Percentiles rank a stretch among this genome's conserved stretches.
phyloP scores from a whole-genome alignment of 805 yeast species.

The Yarrowia sp. region DNA sequence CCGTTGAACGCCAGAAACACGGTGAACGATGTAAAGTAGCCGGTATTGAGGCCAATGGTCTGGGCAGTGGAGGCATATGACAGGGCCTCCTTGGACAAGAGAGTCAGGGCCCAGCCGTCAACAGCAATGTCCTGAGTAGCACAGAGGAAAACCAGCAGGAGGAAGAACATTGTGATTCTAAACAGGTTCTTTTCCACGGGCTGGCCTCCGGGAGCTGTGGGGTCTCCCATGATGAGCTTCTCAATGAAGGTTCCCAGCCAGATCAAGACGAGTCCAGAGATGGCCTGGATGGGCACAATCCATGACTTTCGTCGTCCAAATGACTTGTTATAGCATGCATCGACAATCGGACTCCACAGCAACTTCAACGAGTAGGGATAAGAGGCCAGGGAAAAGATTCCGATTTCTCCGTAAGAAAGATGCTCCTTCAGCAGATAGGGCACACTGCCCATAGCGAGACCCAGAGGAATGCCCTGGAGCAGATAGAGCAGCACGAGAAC shows the following conservation, averaged over 20 bases:
- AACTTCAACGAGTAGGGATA: slow-evolving; percentile 92
- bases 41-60: slow-evolving; percentile 89
- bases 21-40: slow-evolving; percentile 88
- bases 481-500: slow-evolving; percentile 72
- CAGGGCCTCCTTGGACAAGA: slow-evolving; percentile 69
- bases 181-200: slow-evolving; percentile 43
- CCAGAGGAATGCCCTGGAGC: slow-evolving; percentile 95
- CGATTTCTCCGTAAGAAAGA: slow-evolving; percentile 82
- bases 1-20: slow-evolving; percentile 88
- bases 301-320: slow-evolving; percentile 86
- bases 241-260: slow-evolving; percentile 60
- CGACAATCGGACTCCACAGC: slow-evolving; percentile 95
- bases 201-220: slow-evolving; percentile 35
- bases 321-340: slow-evolving; percentile 64
- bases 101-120: slow-evolving; percentile 97
- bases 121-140: slow-evolving; percentile 99
- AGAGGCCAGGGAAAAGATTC: slow-evolving; percentile 84
- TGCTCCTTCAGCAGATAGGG: slow-evolving; percentile 85
- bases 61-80: slow-evolving; percentile 97
- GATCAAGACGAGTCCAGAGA: slow-evolving; percentile 68
- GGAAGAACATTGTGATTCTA: slow-evolving; percentile 65
- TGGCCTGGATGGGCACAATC: slow-evolving; percentile 87
- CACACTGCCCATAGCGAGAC: slow-evolving; percentile 88
- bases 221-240: slow-evolving; percentile 44
- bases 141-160: slow-evolving; percentile 75